A percentile compares a stretch with the other conserved stretches of the same genome.
Evolutionary conservation across 345 rosid genomes (phyloP).

Genomic region (Arabis hirsuta): DNA sequence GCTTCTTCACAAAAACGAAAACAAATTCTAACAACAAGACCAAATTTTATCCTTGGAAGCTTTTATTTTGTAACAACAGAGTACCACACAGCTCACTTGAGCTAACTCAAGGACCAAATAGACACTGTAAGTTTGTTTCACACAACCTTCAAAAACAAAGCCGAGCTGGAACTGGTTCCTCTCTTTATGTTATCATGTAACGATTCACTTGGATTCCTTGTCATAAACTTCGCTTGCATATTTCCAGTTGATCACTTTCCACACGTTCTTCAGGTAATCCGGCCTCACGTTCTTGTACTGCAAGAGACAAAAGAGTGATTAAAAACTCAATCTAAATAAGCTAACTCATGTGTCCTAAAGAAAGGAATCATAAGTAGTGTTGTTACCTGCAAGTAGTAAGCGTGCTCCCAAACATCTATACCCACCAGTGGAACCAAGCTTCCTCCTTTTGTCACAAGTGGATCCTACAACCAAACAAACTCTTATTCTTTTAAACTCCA

Average conservation of each 20-base stretch:
- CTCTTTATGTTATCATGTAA: conserved; percentile 9
- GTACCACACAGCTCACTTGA: conserved; percentile 28
- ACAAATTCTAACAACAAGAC: not conserved
- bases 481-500: conserved; percentile 1
- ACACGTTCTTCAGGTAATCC: conserved; percentile 88
- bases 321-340: not conserved
- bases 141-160: conserved; percentile 18
- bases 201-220: conserved; percentile 55
- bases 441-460: conserved; percentile 81
- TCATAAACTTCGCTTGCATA: conserved; percentile 70
- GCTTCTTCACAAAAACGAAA: not conserved
- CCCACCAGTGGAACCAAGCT: conserved; percentile 83
- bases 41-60: not conserved
- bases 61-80: not conserved
- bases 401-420: conserved; percentile 99
- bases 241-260: conserved; percentile 96
- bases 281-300: conserved; percentile 94
- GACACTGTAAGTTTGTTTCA: conserved; percentile 29
- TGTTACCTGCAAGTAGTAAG: conserved; percentile 92
- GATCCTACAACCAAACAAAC: conserved; percentile 60
- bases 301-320: conserved; percentile 15
- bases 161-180: conserved; percentile 22
- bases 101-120: conserved; percentile 32
- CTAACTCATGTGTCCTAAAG: not conserved
- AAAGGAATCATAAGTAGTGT: not conserved